Conservation (phyloP, 129 eudicot species). For the Lactuca saligna region DNA sequence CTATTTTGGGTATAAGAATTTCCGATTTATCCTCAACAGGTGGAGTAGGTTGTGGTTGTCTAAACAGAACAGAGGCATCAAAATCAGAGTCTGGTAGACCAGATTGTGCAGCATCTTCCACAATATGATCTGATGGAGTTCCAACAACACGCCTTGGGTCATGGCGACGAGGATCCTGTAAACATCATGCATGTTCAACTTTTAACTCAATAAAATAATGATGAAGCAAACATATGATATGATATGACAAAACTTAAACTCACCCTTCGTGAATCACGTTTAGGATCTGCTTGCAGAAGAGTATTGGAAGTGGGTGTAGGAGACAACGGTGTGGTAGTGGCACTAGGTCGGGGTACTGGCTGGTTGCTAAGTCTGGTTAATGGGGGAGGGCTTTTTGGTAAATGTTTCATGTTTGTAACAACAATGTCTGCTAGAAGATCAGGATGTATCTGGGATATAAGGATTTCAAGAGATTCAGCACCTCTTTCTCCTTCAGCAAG, state of each 20-base stretch:
- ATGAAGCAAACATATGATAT: no score
- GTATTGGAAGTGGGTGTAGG: constrained; percentile 43
- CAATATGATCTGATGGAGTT: constrained; percentile 38
- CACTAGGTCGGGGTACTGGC: constrained; percentile 36
- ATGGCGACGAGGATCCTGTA: constrained; percentile 96
- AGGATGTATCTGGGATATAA: constrained; percentile 82
- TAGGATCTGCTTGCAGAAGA: constrained; percentile 53
- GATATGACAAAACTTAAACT: constrained; percentile 1
- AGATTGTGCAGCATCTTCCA: constrained; percentile 52
- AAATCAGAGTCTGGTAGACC: constrained; percentile 38
- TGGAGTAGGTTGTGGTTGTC: constrained; percentile 31
- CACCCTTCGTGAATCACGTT: constrained; percentile 98
- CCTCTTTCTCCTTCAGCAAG: constrained; percentile 97
- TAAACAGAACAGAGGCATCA: constrained; percentile 35
- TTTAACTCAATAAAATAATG: not conserved
- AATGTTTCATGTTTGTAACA: constrained; percentile 90
- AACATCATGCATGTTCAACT: constrained; percentile 5
- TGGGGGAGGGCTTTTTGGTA: constrained; percentile 69
- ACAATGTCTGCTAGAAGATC: constrained; percentile 96
- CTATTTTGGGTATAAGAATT: constrained; percentile 38
- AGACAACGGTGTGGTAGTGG: constrained; percentile 37
- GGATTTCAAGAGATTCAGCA: constrained; percentile 85
- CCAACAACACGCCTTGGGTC: constrained; percentile 81
- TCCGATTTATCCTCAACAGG: constrained; percentile 35
- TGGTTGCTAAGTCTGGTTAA: constrained; percentile 25